Conservation (phyloP, 306 rosid species). For the Carpinus fangiana region DNA sequence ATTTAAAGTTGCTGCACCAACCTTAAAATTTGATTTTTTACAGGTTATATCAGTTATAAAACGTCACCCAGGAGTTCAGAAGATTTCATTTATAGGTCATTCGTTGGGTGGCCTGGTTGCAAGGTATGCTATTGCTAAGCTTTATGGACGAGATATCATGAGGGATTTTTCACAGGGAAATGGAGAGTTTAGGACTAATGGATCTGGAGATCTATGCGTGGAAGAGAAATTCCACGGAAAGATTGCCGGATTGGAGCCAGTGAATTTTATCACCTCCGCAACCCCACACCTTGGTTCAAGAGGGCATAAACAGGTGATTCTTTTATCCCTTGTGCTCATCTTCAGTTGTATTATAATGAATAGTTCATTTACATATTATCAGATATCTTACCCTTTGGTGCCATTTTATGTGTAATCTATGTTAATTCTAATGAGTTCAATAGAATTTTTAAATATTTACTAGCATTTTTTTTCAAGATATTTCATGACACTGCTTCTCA, state of each 20-base stretch:
- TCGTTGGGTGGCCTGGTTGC: constrained; percentile 82
- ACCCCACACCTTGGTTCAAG: constrained; percentile 94
- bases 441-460: not conserved
- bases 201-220: constrained; percentile 38
- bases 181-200: constrained; percentile 40
- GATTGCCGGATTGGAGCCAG: constrained; percentile 83
- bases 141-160: constrained; percentile 51
- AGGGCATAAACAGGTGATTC: constrained; percentile 78
- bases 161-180: constrained; percentile 34
- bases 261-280: constrained; percentile 77
- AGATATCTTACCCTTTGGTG: not conserved
- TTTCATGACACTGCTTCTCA: not conserved
- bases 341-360: constrained; percentile 7
- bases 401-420: not conserved
- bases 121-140: constrained; percentile 78
- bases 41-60: constrained; percentile 67
- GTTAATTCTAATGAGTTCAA: not conserved
- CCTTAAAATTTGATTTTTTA: constrained; percentile 22
- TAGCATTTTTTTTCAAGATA: not conserved
- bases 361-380: not conserved
- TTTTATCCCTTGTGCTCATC: not conserved
- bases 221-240: constrained; percentile 42
- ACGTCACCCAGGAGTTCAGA: constrained; percentile 57
- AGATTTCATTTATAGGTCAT: constrained; percentile 77
- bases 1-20: constrained; percentile 16